Evolutionary conservation across 164 flowering plant genomes (phyloP), one percentile per base, ranked within the genome.

Genomic region (Vitis riparia): DNA sequence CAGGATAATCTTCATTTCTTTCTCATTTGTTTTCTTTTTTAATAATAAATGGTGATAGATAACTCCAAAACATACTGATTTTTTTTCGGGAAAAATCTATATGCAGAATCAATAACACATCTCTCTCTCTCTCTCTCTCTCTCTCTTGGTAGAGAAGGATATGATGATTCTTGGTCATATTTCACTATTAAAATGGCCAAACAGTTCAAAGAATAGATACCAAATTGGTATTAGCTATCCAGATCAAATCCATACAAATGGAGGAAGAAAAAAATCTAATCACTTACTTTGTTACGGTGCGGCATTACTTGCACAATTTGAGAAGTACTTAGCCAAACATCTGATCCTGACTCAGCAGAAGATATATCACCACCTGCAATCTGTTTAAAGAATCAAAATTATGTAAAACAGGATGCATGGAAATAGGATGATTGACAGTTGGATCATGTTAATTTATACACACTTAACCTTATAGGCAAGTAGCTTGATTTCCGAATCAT

Each of bases 401-500:
- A 67, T 61, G 23, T 50, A 17, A 62, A 48, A 70, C 52, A 59
- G 15, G 16, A 63, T 50, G 16, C 57, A 58, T n/a, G 29, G 59
- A 6, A n/a, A 8, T 9, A 16, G 11, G 17, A 32, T 51, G 27
- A 30, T 11, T 6, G 32, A 66, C 6, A n/a, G 29, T 19, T 29
- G 14, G 7, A 13, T 23, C 44, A 55, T 44, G 11, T 32, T 51
- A 3, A 56, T 14, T 63, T 19, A 53, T 61, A 37, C 55, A 57
- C 30, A 71, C 49, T 14, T 67, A 67, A 90, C 89, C 89, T 86
- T 82, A 29, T 80, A 68, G 47, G 79, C 53, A 66, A 66, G 67
- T 61, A 79, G 75, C 63, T 82, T 84, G 44, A 78, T 63, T 75
- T 79, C 83, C 15, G 78, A 19, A 72, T 87, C 80, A 51, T 87